Evolutionary conservation across 2,329 filamentous ascomycete genomes (phyloP).

Genomic region (Bertia moriformis): DNA sequence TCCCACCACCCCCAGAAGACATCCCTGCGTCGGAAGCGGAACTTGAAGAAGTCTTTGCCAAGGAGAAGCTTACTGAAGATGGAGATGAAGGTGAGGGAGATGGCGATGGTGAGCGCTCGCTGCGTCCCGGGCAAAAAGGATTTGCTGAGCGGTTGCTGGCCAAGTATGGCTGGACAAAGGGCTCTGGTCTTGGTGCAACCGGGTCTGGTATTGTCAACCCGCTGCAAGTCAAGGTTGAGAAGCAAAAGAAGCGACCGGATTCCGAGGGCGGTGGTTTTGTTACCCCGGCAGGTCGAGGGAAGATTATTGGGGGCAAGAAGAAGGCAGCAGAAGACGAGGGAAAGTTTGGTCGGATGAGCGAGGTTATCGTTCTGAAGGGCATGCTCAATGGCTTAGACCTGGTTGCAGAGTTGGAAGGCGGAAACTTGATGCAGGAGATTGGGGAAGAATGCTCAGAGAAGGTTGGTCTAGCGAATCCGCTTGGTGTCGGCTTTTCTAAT

Average conservation of each 20-base stretch:
- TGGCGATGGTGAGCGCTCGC: constrained; percentile 28
- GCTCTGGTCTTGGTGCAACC: constrained; percentile 71
- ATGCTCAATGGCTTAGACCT: constrained; percentile 80
- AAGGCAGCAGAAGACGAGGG: constrained; percentile 15
- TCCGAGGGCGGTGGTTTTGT: constrained; percentile 67
- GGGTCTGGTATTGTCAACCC: constrained; percentile 74
- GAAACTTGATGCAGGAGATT: constrained; percentile 72
- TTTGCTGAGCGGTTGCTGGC: constrained; percentile 81
- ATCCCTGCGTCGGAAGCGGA: constrained; percentile 26
- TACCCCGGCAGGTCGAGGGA: constrained; percentile 54
- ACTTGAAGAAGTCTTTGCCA: not conserved
- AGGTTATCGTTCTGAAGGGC: constrained; percentile 67
- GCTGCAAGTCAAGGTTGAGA: constrained; percentile 71
- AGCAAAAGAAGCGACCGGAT: constrained; percentile 66
- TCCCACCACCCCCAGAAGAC: constrained; percentile 2
- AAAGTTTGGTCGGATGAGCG: constrained; percentile 44
- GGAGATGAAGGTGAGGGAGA: not conserved
- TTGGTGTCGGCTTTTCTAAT: constrained; percentile 3
- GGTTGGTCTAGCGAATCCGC: constrained; percentile 18
- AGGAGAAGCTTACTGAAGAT: not conserved
- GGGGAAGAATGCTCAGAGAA: constrained; percentile 83
- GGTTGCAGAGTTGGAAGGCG: constrained; percentile 50
- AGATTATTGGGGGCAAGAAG: constrained; percentile 65
- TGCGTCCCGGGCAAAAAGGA: constrained; percentile 63
- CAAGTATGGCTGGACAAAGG: constrained; percentile 88